These are phyloP conservation scores for Kluyveromyces nonfermentans DNA, from an alignment of 805 yeast species.

Conservation along the genomic window DNA sequence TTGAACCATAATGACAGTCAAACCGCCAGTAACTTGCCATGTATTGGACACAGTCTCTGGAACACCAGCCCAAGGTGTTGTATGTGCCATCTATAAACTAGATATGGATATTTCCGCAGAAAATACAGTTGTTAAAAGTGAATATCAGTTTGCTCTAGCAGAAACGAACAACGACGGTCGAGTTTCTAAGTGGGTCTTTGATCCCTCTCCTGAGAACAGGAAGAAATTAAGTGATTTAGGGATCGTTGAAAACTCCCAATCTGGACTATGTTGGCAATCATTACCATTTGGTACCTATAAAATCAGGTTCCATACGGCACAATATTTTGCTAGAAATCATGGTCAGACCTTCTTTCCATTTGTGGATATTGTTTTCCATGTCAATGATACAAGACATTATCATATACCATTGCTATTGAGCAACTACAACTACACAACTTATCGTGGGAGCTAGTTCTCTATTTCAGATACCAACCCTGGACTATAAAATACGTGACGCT, in stretches of 20 bases:
- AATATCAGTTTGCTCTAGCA: constrained; percentile 52
- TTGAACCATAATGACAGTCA: constrained; percentile 4
- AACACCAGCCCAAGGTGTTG: constrained; percentile 69
- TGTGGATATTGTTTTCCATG: constrained; percentile 69
- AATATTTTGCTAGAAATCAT: constrained; percentile 39
- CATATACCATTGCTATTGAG: constrained; percentile 83
- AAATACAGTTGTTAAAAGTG: constrained; percentile 23
- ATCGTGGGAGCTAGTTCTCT: constrained; percentile 60
- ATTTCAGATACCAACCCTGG: too few species aligned
- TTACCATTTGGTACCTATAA: constrained; percentile 59
- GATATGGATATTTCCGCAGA: constrained; percentile 15
- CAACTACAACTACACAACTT: constrained; percentile 82
- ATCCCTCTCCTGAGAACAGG: constrained; percentile 26
- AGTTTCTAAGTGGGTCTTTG: constrained; percentile 53
- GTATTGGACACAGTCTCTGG: constrained; percentile 79
- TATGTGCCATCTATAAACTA: constrained; percentile 45
- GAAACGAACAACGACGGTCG: constrained; percentile 78
- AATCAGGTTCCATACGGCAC: constrained; percentile 67
- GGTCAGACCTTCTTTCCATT: constrained; percentile 72
- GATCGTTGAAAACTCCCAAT: constrained; percentile 11
- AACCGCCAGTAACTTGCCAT: constrained; percentile 74
- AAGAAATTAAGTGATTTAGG: constrained; percentile 24
- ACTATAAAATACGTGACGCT: too few species aligned
- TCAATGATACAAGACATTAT: constrained; percentile 64
- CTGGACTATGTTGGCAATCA: constrained; percentile 33